Evolutionary conservation across 1,284 basidiomycete species (phyloP).

Genomic region (Meripilus lineatus): DNA sequence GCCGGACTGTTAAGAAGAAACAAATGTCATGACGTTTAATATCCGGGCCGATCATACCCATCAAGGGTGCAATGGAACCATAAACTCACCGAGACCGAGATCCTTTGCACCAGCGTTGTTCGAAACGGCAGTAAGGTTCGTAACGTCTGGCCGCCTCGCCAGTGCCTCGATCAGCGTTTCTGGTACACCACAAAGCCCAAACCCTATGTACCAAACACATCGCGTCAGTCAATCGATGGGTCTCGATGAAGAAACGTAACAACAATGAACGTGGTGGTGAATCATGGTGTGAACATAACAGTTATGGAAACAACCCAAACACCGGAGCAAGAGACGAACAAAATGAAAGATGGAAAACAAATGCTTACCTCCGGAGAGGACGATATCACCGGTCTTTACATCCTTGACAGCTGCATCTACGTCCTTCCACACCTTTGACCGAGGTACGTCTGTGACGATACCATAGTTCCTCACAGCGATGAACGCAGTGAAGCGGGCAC

Average conservation of each 20-base stretch:
- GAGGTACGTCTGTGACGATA: slow-evolving; percentile 30
- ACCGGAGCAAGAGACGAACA: background rate
- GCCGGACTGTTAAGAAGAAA: slow-evolving; percentile 47
- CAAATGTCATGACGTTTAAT: background rate
- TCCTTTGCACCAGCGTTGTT: slow-evolving; percentile 84
- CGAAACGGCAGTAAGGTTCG: slow-evolving; percentile 78
- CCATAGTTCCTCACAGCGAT: slow-evolving; percentile 24
- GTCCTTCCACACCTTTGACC: slow-evolving; percentile 76
- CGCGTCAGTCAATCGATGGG: too few species aligned
- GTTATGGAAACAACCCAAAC: background rate
- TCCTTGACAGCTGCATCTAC: slow-evolving; percentile 81
- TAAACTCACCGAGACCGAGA: slow-evolving; percentile 73
- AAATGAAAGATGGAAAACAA: background rate
- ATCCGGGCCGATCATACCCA: background rate
- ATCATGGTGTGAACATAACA: background rate
- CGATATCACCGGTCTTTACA: slow-evolving; percentile 71
- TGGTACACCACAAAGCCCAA: slow-evolving; percentile 72
- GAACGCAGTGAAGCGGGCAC: slow-evolving; percentile 18
- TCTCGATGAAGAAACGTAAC: too few species aligned
- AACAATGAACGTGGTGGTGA: background rate
- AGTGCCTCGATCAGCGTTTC: slow-evolving; percentile 84
- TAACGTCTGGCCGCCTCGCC: slow-evolving; percentile 64
- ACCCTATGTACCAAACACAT: slow-evolving; percentile 40
- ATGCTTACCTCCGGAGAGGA: slow-evolving; percentile 75
- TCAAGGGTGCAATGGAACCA: slow-evolving; percentile 11